These are phyloP conservation scores for Monosporozyma yasuniensis DNA, from an alignment of 805 yeast genomes.

Conservation along the genomic window DNA sequence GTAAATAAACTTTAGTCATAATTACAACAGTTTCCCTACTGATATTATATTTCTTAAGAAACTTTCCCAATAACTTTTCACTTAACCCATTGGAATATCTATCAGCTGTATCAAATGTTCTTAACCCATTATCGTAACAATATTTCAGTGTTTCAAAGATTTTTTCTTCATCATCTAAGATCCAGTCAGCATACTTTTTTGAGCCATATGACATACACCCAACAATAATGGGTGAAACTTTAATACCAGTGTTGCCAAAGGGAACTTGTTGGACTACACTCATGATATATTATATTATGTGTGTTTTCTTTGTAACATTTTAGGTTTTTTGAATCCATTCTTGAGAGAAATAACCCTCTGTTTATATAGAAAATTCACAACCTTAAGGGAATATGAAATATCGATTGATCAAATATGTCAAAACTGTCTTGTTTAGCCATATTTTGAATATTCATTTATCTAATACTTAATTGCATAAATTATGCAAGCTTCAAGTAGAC, in stretches of 20 bases:
- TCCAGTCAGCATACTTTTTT: constrained; percentile 39
- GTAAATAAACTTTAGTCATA: constrained; percentile 2
- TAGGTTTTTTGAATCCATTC: too few relatives aligned
- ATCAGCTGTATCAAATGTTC: constrained; percentile 44
- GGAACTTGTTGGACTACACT: constrained; percentile 9
- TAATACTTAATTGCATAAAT: too few relatives aligned
- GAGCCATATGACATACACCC: constrained; percentile 49
- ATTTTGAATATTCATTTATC: too few relatives aligned
- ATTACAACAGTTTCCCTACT: constrained; percentile 5
- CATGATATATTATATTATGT: background rate
- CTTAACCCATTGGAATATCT: constrained; percentile 31
- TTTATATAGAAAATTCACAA: too few relatives aligned
- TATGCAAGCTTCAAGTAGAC: too few relatives aligned
- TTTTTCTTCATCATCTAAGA: constrained; percentile 38
- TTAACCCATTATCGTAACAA: constrained; percentile 37
- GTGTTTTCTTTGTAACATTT: too few relatives aligned
- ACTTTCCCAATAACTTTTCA: constrained; percentile 2
- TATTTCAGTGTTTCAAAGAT: constrained; percentile 36
- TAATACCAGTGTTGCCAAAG: constrained; percentile 29
- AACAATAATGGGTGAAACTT: constrained; percentile 39
- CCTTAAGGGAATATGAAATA: too few relatives aligned
- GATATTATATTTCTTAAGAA: constrained; percentile 2
- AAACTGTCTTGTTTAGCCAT: too few relatives aligned
- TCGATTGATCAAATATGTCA: too few relatives aligned
- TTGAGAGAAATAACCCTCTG: too few relatives aligned